These are phyloP conservation scores for Heterobasidion irregulare DNA, from an alignment of 1,284 basidiomycete species.

Conservation along the genomic window DNA sequence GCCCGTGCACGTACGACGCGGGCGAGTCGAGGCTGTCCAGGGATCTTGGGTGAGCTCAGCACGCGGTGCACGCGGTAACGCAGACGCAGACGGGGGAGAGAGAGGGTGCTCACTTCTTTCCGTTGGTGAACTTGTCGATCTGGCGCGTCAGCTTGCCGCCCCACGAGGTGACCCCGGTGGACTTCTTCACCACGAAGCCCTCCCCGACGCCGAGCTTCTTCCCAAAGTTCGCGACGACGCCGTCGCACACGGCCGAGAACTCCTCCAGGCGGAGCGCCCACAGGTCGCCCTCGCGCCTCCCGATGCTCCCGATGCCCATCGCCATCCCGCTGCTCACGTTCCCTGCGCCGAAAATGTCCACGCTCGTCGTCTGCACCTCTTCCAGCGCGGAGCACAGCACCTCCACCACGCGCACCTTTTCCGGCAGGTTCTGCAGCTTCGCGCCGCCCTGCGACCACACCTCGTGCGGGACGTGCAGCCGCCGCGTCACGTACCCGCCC, in stretches of 20 bases:
- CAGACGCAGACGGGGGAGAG: slow-evolving; percentile 10
- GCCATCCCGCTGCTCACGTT: slow-evolving; percentile 68
- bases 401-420: slow-evolving; percentile 82
- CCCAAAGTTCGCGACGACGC: slow-evolving; percentile 74
- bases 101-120: slow-evolving; percentile 67
- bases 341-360: slow-evolving; percentile 67
- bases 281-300: slow-evolving; percentile 60
- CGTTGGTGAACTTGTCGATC: slow-evolving; percentile 87
- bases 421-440: slow-evolving; percentile 72
- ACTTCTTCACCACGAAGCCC: slow-evolving; percentile 78
- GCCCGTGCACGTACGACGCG: slow-evolving; percentile 74
- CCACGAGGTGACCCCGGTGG: slow-evolving; percentile 61
- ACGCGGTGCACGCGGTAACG: too few relatives aligned
- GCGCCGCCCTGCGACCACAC: slow-evolving; percentile 89
- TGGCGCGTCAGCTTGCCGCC: slow-evolving; percentile 75
- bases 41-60: slow-evolving; percentile 8
- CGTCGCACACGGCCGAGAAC: slow-evolving; percentile 74
- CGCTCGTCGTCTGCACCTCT: slow-evolving; percentile 58
- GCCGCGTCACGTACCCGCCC: slow-evolving; percentile 84
- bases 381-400: slow-evolving; percentile 71
- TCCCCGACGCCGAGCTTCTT: slow-evolving; percentile 88
- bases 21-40: slow-evolving; percentile 77
- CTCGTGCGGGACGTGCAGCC: slow-evolving; percentile 81
- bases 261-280: slow-evolving; percentile 68
- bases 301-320: slow-evolving; percentile 61